Conservation (phyloP, 179 eudicot genomes). For the Gypsophila paniculata region DNA sequence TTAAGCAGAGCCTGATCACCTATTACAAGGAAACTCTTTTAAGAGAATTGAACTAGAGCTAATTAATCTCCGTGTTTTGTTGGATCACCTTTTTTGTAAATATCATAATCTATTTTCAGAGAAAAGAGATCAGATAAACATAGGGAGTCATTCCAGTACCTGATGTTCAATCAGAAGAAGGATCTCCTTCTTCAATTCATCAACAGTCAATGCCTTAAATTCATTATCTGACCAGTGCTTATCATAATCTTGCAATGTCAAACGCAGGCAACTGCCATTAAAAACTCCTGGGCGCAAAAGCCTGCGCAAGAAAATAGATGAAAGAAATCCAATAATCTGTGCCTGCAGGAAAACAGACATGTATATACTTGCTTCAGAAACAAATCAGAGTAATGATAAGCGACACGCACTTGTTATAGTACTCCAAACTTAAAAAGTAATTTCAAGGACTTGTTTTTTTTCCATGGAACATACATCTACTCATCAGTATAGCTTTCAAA, state of each 20-base stretch:
- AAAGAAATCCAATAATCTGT: constrained; percentile 56
- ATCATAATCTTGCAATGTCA: constrained; percentile 60
- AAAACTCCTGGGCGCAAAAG: constrained; percentile 78
- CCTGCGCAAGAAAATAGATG: constrained; percentile 75
- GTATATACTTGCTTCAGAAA: constrained; percentile 8
- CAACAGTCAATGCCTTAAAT: constrained; percentile 61
- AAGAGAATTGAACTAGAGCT: background rate
- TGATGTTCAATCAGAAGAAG: constrained; percentile 70
- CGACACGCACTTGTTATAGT: background rate
- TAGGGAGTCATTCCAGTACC: constrained; percentile 40
- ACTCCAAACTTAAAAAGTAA: background rate
- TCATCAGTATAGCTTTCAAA: background rate
- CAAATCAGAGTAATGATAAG: background rate
- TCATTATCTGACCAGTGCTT: constrained; percentile 79
- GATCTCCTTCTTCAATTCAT: constrained; percentile 66
- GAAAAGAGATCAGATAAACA: background rate
- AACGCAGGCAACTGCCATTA: constrained; percentile 54
- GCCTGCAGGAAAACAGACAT: constrained; percentile 49
- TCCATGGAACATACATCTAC: background rate
- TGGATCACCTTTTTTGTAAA: background rate
- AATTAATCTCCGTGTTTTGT: background rate
- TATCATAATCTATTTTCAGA: background rate
- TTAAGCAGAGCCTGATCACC: constrained; percentile 23
- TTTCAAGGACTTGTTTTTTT: background rate
- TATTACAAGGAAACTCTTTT: background rate